Base-by-base conservation (phyloP, 352 stramenopile genomes). In the Pythium aquatile region DNA sequence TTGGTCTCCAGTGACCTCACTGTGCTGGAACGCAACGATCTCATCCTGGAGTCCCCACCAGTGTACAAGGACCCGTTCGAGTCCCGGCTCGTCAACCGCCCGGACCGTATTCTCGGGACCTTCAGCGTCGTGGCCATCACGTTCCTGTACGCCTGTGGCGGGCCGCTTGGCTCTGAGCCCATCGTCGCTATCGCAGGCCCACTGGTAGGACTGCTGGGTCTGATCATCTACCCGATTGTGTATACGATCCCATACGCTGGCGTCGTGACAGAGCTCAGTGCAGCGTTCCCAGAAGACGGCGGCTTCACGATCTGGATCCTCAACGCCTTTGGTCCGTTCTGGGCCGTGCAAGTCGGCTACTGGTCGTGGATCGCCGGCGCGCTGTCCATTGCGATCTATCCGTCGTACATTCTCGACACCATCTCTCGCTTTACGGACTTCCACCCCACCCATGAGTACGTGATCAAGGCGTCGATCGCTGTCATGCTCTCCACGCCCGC, bases 321-420 rank as follows among this genome's bases (percentile, higher is more conserved):
- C 10, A 87, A 90, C 35, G 77, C 79, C 5, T 90, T 88, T n/a
- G 85, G 85, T 0, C 68, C 78, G 14, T 94, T 91, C 54, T 94
- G 85, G 87, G 85, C 73, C 9, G 87, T 93, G 40, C 85, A 91
- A 42, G 73, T 91, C 40, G 84, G 81, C 60, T 95, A 90, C 70
- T 96, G 85, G 83, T 89, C 81, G 14, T 96, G 85, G 77, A 71
- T 95, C n/a, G 52, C 75, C 0, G 73, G 81, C 3, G 53, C 11
- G 61, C 85, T 26, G 61, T 87, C 60, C 49, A 76, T 63, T 13
- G 78, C 76, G 2, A 68, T 87, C 16, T 84, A 86, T 33, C 91
- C 97, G 60, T 94, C 55, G 3, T 61, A 71, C 33, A 42, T 75
- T 16, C 40, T 68, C 30, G 44, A 67, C 26, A 58, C 26, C 5